Evolutionary conservation across 805 yeast genomes (phyloP).

Genomic region (Kuraishia ogatae): DNA sequence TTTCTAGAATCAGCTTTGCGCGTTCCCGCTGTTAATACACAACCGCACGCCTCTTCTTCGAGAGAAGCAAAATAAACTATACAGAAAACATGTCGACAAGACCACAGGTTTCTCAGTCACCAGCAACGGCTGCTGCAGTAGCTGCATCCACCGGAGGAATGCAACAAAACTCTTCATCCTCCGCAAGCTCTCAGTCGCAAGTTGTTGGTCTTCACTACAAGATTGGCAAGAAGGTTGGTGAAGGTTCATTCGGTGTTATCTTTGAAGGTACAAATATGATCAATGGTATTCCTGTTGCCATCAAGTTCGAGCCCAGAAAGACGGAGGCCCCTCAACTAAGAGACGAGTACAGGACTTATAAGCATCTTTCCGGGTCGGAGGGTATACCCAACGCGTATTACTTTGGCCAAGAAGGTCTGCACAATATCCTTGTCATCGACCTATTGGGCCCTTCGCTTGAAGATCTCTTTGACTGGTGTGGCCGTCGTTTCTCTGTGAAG

Average conservation of each 20-base stretch:
- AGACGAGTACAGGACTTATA: conserved; percentile 95
- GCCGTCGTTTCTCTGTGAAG: conserved; percentile 77
- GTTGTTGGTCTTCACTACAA: conserved; percentile 93
- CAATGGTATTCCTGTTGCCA: conserved; percentile 90
- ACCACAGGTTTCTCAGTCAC: conserved; percentile 17
- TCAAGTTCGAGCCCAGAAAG: conserved; percentile 94
- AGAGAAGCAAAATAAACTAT: not conserved
- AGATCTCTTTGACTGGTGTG: conserved; percentile 98
- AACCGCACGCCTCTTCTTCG: not conserved
- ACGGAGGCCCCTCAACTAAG: conserved; percentile 96
- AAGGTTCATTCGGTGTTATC: conserved; percentile 96
- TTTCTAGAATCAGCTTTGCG: not conserved
- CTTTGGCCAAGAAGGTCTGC: conserved; percentile 97
- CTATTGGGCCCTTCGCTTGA: conserved; percentile 92
- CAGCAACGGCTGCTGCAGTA: conserved; percentile 25
- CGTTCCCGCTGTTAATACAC: not conserved
- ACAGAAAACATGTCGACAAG: conserved; percentile 13
- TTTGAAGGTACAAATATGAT: conserved; percentile 92
- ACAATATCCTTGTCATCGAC: conserved; percentile 90
- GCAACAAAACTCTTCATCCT: conserved; percentile 5
- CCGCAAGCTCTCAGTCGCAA: conserved; percentile 33
- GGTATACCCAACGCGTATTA: conserved; percentile 97
- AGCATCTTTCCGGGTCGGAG: conserved; percentile 67
- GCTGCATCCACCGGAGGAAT: conserved; percentile 14
- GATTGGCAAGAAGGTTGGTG: conserved; percentile 96